Conservation (phyloP, 441 rosid genomes). For the Pelargonium cotyledonis region DNA sequence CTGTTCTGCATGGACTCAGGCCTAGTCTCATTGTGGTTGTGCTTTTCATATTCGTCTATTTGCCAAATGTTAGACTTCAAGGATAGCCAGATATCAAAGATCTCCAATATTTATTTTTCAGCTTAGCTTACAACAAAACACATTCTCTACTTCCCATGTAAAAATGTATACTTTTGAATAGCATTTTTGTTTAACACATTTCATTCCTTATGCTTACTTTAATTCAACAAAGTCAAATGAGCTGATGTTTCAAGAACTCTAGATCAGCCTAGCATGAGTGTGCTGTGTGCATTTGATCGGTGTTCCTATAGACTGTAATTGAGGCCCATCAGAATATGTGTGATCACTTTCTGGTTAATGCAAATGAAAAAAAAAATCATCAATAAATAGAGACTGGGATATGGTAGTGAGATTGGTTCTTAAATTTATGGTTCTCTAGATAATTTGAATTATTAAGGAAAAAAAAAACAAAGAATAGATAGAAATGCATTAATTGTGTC, state of each 20-base stretch:
- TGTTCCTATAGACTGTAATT: constrained; percentile 12
- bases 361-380: background rate
- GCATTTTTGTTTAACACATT: background rate
- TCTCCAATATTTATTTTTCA: background rate
- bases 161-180: background rate
- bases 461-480: constrained; percentile 18
- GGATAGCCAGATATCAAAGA: background rate
- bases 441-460: constrained; percentile 18
- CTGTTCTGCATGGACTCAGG: too few relatives aligned
- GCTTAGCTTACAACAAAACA: too few relatives aligned
- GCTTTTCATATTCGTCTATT: background rate
- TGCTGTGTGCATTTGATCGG: background rate
- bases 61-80: background rate
- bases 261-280: background rate
- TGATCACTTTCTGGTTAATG: constrained; percentile 14
- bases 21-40: too few relatives aligned
- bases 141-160: too few relatives aligned
- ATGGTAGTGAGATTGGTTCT: constrained; percentile 20
- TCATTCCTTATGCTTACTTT: background rate
- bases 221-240: constrained; percentile 6
- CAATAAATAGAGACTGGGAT: constrained; percentile 19
- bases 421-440: constrained; percentile 14
- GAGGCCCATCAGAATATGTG: constrained; percentile 7
- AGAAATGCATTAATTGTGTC: constrained; percentile 18
- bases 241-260: background rate